Percentiles rank a stretch among this genome's conserved stretches.
Evolutionary conservation across 2,329 filamentous ascomycete genomes (phyloP).

Genomic region (Neofusicoccum parvum): DNA sequence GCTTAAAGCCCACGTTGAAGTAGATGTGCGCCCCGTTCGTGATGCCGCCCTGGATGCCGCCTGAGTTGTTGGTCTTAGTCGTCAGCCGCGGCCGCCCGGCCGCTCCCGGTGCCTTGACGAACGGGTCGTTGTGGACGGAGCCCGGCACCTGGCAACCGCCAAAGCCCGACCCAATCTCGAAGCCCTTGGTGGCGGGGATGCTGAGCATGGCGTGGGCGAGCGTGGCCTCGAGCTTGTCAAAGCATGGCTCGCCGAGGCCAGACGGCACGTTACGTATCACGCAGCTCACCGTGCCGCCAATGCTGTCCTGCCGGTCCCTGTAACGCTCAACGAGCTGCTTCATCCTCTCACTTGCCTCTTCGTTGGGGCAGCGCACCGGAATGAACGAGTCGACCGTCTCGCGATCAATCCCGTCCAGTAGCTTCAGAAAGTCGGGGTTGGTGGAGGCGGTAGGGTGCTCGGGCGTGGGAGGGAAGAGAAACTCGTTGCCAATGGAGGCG

Average conservation of each 20-base stretch:
- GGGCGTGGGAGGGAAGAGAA: slow-evolving; percentile 73
- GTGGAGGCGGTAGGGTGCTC: slow-evolving; percentile 69
- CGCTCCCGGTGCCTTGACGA: slow-evolving; percentile 61
- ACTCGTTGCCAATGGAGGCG: slow-evolving; percentile 77
- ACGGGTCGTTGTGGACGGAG: slow-evolving; percentile 89
- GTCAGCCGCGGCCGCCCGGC: slow-evolving; percentile 65
- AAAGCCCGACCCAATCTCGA: slow-evolving; percentile 94
- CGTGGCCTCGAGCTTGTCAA: slow-evolving; percentile 92
- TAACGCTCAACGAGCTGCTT: slow-evolving; percentile 75
- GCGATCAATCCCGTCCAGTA: slow-evolving; percentile 73
- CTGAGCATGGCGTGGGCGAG: slow-evolving; percentile 93
- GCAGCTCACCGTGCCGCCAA: slow-evolving; percentile 92
- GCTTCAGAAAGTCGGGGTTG: slow-evolving; percentile 76
- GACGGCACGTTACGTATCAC: slow-evolving; percentile 84
- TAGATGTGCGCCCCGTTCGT: slow-evolving; percentile 91
- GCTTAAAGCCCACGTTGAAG: slow-evolving; percentile 95
- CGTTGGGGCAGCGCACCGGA: slow-evolving; percentile 85
- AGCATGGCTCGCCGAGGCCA: slow-evolving; percentile 89
- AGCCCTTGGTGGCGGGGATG: slow-evolving; percentile 93
- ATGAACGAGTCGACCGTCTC: slow-evolving; percentile 77
- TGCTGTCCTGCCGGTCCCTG: slow-evolving; percentile 80
- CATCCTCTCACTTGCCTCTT: slow-evolving; percentile 68
- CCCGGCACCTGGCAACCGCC: slow-evolving; percentile 82
- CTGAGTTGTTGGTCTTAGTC: slow-evolving; percentile 92
- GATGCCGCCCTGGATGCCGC: slow-evolving; percentile 94